Base-by-base conservation (phyloP, 257 asterid species). In the Echium plantagineum region DNA sequence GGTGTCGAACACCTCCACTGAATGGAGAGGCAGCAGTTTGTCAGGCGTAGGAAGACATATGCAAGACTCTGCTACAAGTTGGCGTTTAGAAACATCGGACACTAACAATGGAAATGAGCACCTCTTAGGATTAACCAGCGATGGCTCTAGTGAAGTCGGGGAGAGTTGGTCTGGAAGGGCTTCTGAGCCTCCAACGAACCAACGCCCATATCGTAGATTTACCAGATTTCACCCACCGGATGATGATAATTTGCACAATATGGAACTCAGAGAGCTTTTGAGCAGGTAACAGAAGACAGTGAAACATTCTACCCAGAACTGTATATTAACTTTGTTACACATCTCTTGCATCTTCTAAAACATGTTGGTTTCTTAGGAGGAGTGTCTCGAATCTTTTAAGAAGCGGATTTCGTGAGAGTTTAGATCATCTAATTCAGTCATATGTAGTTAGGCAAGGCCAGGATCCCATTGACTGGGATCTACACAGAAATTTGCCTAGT, bases 201-300 rank as follows among this genome's bases (percentile, higher is more conserved):
- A 83, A 31, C 75, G 75, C 61, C 80, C 83, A 26, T 51, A 61
- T 24, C 73, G 95, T 66, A 79, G 97, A 69, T 59, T 55, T 57
- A 65, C 81, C 69, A 75, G 97, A 78, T 91, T 88, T 74, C 93
- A 84, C 68, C 94, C 94, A 24, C 94, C 95, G 15, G 95, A 85
- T 63, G 98, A 88, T 57, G 96, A 91, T 66, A 85, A 83, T 72
- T 95, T 91, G 63, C 82, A 88, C 78, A 85, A 94, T 74, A 84
- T 91, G 89, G 98, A 91, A 74, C 98, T 91, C 75, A 84, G 98
- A 77, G 98, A 91, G 79, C 87, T 91, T 55, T 72, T 85, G 59
- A 83, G 95, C 95, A 84, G 99, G 99, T 94, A 60, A 54, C 5
- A 35, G 6, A 59, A 24, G 17, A 22, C 55, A 38, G 42, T 56